Evolutionary conservation across 75 land plant species (phyloP).

Genomic region (Ceratopteris richardii): DNA sequence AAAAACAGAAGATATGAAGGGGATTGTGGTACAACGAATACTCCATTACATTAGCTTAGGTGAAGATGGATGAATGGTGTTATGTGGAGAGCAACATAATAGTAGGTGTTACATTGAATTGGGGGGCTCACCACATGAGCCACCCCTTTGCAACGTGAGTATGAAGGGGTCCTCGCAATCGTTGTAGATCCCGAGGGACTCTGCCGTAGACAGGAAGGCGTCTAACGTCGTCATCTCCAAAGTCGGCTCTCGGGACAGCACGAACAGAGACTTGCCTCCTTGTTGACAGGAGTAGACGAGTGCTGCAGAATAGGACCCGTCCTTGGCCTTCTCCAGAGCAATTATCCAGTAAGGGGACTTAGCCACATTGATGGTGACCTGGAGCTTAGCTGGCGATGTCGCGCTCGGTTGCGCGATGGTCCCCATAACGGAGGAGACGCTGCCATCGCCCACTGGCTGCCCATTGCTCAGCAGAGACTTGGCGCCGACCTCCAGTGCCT

Average conservation of each 20-base stretch:
- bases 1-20: no score
- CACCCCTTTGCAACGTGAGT: constrained; percentile 8
- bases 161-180: constrained; percentile 38
- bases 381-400: background rate
- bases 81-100: no score
- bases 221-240: background rate
- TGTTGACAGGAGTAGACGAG: constrained; percentile 26
- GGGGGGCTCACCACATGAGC: constrained; percentile 14
- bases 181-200: constrained; percentile 7
- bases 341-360: constrained; percentile 21
- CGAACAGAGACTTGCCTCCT: constrained; percentile 4
- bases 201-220: constrained; percentile 11
- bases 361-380: background rate
- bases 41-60: no score
- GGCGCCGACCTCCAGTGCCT: background rate
- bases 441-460: background rate
- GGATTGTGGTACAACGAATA: no score
- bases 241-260: constrained; percentile 8
- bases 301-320: constrained; percentile 15
- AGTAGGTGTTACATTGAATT: no score
- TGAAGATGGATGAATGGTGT: no score
- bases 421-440: background rate
- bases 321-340: constrained; percentile 4
- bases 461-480: background rate
- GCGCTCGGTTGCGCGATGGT: background rate